Evolutionary conservation across 345 rosid species (phyloP).

Genomic region (Salix caprea): DNA sequence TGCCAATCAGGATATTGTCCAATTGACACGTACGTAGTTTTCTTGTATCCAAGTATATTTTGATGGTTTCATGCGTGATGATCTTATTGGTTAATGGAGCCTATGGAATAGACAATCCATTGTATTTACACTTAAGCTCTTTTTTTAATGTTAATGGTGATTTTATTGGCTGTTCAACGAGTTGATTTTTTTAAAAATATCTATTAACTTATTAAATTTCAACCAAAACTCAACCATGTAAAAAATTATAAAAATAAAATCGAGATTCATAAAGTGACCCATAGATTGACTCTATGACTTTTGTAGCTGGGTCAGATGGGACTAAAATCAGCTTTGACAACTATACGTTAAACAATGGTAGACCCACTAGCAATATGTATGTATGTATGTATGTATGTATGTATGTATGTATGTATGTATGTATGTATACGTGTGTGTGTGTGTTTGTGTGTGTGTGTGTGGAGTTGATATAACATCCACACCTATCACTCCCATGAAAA

Average conservation of each 20-base stretch:
- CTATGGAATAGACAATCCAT: background rate
- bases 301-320: too few relatives aligned
- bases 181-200: background rate
- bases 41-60: too few relatives aligned
- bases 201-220: background rate
- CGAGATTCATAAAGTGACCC: background rate
- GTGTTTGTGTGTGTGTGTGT: too few relatives aligned
- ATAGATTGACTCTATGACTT: too few relatives aligned
- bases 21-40: too few relatives aligned
- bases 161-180: background rate
- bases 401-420: too few relatives aligned
- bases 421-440: too few relatives aligned
- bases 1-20: too few relatives aligned
- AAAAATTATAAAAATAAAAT: background rate
- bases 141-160: too few relatives aligned
- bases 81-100: background rate
- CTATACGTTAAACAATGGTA: background rate
- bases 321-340: background rate
- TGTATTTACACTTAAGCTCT: background rate
- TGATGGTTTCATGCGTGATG: too few relatives aligned
- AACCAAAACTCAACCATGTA: background rate
- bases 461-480: slow-evolving; percentile 31
- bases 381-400: accelerated
- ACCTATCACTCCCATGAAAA: slow-evolving; percentile 1
- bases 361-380: background rate